Evolutionary conservation across 129 eudicot genomes (phyloP).

Genomic region (Solidago caesia): DNA sequence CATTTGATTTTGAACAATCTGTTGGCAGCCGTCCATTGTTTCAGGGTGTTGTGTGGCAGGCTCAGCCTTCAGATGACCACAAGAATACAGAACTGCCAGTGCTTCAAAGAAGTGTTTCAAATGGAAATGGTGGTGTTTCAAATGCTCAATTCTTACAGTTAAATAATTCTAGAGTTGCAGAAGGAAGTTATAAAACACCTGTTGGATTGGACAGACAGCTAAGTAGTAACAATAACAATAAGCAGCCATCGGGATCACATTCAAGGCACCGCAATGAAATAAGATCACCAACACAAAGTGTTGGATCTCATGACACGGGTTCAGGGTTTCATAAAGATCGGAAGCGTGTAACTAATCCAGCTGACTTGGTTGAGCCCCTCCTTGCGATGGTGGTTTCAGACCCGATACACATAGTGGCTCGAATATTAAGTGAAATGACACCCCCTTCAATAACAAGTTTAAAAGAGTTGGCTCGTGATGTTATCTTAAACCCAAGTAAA

Average conservation of each 20-base stretch:
- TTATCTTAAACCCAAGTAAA: constrained; percentile 58
- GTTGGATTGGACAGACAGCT: constrained; percentile 60
- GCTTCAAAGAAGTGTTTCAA: constrained; percentile 44
- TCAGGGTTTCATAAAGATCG: constrained; percentile 55
- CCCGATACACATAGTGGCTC: constrained; percentile 61
- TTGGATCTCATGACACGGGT: constrained; percentile 70
- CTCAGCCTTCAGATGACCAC: constrained; percentile 51
- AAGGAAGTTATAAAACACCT: constrained; percentile 54
- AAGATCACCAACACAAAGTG: constrained; percentile 62
- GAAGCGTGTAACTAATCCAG: constrained; percentile 39
- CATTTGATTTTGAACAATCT: constrained; percentile 80
- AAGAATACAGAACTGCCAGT: constrained; percentile 43
- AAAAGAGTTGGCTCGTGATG: constrained; percentile 64
- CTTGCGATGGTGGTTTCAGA: constrained; percentile 72
- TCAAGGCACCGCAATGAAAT: constrained; percentile 44
- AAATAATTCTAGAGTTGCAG: constrained; percentile 42
- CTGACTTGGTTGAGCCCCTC: constrained; percentile 62
- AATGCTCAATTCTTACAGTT: constrained; percentile 49
- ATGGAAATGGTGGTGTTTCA: constrained; percentile 50
- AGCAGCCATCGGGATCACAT: constrained; percentile 49
- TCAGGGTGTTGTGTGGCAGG: constrained; percentile 73
- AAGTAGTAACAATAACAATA: constrained; percentile 53
- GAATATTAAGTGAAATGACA: constrained; percentile 57
- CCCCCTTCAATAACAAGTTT: constrained; percentile 40
- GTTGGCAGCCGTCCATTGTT: constrained; percentile 88